Base-by-base conservation (phyloP, 176 grass and related monocot genomes). In the Hsuehochloa calcarea region DNA sequence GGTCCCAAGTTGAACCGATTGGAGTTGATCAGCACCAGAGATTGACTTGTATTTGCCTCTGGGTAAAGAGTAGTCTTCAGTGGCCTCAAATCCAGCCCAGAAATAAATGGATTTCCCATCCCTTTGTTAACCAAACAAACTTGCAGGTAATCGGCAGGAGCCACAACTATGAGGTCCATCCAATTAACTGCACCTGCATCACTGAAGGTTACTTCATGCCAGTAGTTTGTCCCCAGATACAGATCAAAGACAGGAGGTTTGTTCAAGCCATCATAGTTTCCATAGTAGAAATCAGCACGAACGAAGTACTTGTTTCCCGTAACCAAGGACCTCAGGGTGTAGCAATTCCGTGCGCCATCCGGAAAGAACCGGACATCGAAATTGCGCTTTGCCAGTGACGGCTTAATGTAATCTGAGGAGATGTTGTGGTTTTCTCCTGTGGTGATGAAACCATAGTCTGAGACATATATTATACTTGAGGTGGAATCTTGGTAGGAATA, bases 61-160 rank as follows among this genome's bases (percentile, higher is more conserved):
- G 67, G 14, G 69, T 91, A 91, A 76, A 91, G 73, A 64, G 0
- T 47, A 58, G 1, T 31, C 72, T 39, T 31, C 27, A 94, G 44
- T 70, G 65, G 64, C 59, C 92, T 91, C 71, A 91, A 80, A 11
- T 85, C 80, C 54, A 94, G 23, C 12, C 19, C 39, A 47, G 89
- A 91, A 19, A 94, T 94, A 73, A 91, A 91, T 13, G 92, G 89
- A 74, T 72, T 83, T 19, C 89, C 92, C 2, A 25, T 74, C 16
- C 84, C 76, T 66, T 43, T 91, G 23, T 85, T 79, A 6, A 90
- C 81, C 27, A 94, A 65, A 50, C 92, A 94, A 70, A 90, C 82
- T 71, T 87, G 81, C 72, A 94, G 58, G 68, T 87, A 89, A 59
- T 88, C 60, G 19, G 40, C 10, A 59, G 85, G 76, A 74, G 90